phyloP scores from a whole-genome alignment of 805 yeast genomes.

The Lachancea fermentati region DNA sequence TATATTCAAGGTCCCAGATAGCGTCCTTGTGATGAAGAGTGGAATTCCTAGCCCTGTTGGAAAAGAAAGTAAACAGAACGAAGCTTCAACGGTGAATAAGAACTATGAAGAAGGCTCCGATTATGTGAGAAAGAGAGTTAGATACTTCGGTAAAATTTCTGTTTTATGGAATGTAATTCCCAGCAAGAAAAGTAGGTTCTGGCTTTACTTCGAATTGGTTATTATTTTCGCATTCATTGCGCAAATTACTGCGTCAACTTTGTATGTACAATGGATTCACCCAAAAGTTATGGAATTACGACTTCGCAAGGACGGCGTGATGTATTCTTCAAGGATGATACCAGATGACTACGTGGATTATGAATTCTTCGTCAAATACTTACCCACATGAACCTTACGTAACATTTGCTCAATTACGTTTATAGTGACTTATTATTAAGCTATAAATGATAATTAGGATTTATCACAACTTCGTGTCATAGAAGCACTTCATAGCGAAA shows the following conservation, averaged over 20 bases:
- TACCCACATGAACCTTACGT: neutral
- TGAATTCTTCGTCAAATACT: conserved; percentile 3
- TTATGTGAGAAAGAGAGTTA: too few relatives aligned
- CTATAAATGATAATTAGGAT: too few relatives aligned
- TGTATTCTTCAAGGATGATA: neutral
- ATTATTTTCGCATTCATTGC: too few relatives aligned
- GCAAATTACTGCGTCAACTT: neutral
- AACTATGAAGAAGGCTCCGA: too few relatives aligned
- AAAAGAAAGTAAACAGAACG: too few relatives aligned
- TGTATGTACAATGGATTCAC: neutral
- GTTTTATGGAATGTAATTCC: neutral
- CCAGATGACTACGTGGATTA: conserved; percentile 5
- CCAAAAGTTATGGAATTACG: neutral
- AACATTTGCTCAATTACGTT: too few relatives aligned
- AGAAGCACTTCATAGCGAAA: too few relatives aligned
- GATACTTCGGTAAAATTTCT: too few relatives aligned
- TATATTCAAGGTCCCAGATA: neutral
- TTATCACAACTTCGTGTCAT: too few relatives aligned
- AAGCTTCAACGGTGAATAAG: too few relatives aligned
- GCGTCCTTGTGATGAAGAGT: neutral
- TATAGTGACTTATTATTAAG: too few relatives aligned
- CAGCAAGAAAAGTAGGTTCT: neutral
- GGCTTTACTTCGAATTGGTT: neutral
- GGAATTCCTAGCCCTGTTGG: too few relatives aligned
- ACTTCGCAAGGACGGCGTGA: neutral